Evolutionary conservation across 192 early-diverging fungal genomes (phyloP).

Genomic region (Coemansia sp.): DNA sequence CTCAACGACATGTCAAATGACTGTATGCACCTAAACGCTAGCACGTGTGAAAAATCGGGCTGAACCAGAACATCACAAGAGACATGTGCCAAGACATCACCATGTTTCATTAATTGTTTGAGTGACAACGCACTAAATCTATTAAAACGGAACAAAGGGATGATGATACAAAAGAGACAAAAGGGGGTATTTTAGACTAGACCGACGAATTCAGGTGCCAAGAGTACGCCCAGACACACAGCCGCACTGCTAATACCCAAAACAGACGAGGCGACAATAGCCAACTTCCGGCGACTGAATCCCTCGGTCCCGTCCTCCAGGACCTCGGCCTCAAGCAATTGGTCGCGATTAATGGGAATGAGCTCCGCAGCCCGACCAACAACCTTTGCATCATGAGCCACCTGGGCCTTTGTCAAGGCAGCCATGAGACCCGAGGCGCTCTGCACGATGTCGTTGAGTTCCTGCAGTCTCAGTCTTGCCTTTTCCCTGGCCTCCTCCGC

Average conservation of each 20-base stretch:
- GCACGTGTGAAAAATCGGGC: background rate
- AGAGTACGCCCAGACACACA: background rate
- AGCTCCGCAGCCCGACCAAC: background rate
- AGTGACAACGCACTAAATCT: background rate
- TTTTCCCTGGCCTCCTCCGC: conserved; percentile 14
- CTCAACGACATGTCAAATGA: too few species aligned
- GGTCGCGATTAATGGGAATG: background rate
- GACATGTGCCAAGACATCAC: background rate
- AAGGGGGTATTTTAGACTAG: background rate
- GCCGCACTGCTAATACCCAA: background rate
- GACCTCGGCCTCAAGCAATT: background rate
- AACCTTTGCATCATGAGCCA: background rate
- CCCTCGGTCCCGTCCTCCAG: background rate
- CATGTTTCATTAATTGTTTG: background rate
- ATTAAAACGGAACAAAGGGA: background rate
- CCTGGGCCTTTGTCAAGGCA: conserved; percentile 5
- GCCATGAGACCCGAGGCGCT: conserved; percentile 14
- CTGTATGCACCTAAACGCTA: background rate
- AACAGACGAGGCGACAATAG: background rate
- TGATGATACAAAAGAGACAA: background rate
- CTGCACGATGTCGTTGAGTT: conserved; percentile 13
- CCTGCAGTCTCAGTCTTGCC: conserved; percentile 14
- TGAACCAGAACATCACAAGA: background rate
- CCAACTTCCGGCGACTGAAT: background rate
- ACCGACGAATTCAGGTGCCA: background rate